Conservation (phyloP, 352 stramenopile genomes). For the Blastocystis sp. region DNA sequence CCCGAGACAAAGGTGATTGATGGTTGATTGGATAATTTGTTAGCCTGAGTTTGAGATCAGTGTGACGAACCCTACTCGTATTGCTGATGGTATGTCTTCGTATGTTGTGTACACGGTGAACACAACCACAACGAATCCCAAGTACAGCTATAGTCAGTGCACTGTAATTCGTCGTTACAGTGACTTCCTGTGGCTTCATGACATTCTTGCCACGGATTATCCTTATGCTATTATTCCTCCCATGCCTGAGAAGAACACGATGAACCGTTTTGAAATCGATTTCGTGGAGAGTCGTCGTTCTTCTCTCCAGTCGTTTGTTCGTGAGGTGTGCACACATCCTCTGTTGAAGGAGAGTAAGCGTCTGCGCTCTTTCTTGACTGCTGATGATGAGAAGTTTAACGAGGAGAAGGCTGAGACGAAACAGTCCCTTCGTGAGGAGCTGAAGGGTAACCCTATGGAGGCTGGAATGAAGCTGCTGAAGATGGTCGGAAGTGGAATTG, state of each 20-base stretch:
- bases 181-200: conserved; percentile 54
- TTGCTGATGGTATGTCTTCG: conserved; percentile 38
- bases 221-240: conserved; percentile 46
- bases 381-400: conserved; percentile 22
- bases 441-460: conserved; percentile 48
- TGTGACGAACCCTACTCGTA: conserved; percentile 24
- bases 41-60: conserved; percentile 51
- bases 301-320: conserved; percentile 34
- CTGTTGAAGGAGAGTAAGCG: conserved; percentile 39
- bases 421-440: not conserved
- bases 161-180: conserved; percentile 35
- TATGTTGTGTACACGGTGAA: conserved; percentile 45
- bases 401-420: conserved; percentile 58
- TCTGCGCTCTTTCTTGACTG: conserved; percentile 40
- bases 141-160: conserved; percentile 17
- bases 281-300: conserved; percentile 35
- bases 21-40: not conserved
- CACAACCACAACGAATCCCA: not conserved
- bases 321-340: not conserved
- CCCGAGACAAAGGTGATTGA: not conserved
- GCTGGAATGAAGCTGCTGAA: conserved; percentile 49
- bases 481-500: conserved; percentile 5
- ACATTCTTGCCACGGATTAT: conserved; percentile 36
- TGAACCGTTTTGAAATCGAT: conserved; percentile 52
- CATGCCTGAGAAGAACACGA: conserved; percentile 54